A percentile compares a stretch with the other conserved stretches of the same genome.
phyloP scores from a whole-genome alignment of 805 yeast species.

The Torulaspora maleeae region DNA sequence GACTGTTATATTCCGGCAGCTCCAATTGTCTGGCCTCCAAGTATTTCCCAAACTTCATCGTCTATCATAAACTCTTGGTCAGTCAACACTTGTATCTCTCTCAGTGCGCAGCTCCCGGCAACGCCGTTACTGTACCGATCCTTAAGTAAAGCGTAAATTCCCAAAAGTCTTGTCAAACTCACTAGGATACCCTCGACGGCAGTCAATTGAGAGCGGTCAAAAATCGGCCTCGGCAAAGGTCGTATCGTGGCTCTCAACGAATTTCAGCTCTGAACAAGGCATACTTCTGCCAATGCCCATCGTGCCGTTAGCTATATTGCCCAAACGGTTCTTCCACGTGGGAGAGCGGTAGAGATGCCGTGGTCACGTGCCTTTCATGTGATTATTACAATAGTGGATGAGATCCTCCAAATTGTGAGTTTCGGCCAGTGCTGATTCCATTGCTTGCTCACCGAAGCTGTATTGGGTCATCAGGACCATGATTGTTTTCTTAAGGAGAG shows the following conservation, averaged over 20 bases:
- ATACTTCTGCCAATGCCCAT: not conserved
- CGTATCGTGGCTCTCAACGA: not conserved
- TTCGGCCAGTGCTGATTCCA: conserved; percentile 3
- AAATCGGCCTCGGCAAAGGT: too few relatives aligned
- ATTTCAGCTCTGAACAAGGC: not conserved
- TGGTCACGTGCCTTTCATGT: not conserved
- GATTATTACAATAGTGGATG: not conserved
- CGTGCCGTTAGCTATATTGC: conserved; percentile 1
- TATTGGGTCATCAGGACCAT: not conserved
- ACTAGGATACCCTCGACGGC: too few relatives aligned
- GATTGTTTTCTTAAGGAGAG: conserved; percentile 4
- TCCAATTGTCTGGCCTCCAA: conserved; percentile 91
- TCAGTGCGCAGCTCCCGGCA: not conserved
- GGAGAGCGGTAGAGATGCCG: not conserved
- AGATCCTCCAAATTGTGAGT: conserved; percentile 7
- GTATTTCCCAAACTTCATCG: conserved; percentile 89
- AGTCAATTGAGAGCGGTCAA: too few relatives aligned
- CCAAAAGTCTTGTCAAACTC: too few relatives aligned
- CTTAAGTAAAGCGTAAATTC: too few relatives aligned
- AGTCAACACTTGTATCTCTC: not conserved
- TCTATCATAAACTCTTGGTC: not conserved
- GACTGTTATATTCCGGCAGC: conserved; percentile 89
- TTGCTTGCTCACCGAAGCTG: conserved; percentile 1
- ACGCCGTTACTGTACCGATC: too few relatives aligned
- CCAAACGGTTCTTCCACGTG: conserved; percentile 4